Conservation (phyloP, 345 rosid genomes). For the Populus nigra region DNA sequence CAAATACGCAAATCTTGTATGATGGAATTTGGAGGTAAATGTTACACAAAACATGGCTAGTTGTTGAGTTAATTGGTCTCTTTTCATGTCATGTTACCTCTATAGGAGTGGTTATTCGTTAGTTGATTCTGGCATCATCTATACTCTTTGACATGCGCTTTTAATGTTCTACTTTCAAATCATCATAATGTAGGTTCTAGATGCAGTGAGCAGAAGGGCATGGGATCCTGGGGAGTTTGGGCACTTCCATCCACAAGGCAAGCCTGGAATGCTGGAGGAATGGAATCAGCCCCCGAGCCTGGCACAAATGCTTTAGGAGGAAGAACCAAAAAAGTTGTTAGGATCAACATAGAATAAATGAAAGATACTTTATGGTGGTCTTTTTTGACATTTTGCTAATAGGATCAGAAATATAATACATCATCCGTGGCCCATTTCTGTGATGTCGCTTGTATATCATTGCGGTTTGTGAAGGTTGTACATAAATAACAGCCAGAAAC, state of each 20-base stretch:
- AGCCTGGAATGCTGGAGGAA: conserved; percentile 5
- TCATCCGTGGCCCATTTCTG: too few relatives aligned
- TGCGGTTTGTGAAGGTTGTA: too few relatives aligned
- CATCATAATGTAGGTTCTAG: conserved; percentile 31
- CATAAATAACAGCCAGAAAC: too few relatives aligned
- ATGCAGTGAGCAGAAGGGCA: conserved; percentile 13
- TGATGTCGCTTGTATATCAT: too few relatives aligned
- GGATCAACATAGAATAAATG: conserved; percentile 71
- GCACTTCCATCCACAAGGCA: conserved; percentile 37
- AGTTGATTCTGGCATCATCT: not conserved
- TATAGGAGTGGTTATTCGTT: too few relatives aligned
- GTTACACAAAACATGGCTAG: not conserved
- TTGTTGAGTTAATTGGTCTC: not conserved
- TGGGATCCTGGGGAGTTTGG: conserved; percentile 30
- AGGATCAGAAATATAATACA: not conserved
- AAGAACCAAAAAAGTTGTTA: conserved; percentile 54
- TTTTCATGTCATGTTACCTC: not conserved
- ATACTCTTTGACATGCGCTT: not conserved
- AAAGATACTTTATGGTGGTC: not conserved
- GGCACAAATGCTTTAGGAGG: conserved; percentile 21
- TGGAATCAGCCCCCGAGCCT: not conserved
- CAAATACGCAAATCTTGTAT: too few relatives aligned
- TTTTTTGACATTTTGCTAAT: not conserved
- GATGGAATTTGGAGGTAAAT: too few relatives aligned
- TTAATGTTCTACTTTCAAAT: not conserved